Conservation (phyloP, 805 yeast species). For the Candida ascalaphidarum region DNA sequence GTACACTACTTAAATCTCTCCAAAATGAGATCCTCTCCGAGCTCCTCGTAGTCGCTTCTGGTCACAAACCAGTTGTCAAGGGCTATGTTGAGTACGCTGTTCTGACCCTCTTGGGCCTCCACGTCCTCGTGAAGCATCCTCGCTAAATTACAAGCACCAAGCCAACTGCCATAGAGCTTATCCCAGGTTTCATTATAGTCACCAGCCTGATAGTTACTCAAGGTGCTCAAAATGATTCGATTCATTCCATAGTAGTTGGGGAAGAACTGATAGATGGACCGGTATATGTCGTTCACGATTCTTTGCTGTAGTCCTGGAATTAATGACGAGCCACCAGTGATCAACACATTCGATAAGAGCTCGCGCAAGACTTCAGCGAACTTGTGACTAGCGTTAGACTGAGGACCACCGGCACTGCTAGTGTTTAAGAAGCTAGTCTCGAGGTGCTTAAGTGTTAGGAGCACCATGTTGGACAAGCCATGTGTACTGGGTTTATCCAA, state of each 20-base stretch:
- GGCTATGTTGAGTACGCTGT: conserved; percentile 25
- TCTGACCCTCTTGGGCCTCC: conserved; percentile 12
- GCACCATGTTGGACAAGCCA: conserved; percentile 35
- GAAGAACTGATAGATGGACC: conserved; percentile 33
- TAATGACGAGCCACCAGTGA: conserved; percentile 54
- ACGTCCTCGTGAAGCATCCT: conserved; percentile 44
- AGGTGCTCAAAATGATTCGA: conserved; percentile 11
- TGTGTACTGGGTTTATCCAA: conserved; percentile 39
- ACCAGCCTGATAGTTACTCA: conserved; percentile 16
- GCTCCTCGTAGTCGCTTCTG: conserved; percentile 57
- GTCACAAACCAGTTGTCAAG: conserved; percentile 47
- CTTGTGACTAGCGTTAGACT: conserved; percentile 16
- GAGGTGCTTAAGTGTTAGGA: conserved; percentile 26
- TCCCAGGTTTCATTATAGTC: conserved; percentile 36
- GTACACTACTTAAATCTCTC: conserved; percentile 33
- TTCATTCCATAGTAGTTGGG: conserved; percentile 38
- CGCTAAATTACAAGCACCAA: conserved; percentile 66
- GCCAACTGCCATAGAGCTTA: conserved; percentile 54
- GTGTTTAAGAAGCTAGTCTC: conserved; percentile 27
- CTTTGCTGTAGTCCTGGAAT: conserved; percentile 50
- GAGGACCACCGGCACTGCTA: conserved; percentile 10
- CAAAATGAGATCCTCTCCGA: conserved; percentile 41
- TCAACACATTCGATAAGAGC: conserved; percentile 35
- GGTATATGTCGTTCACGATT: conserved; percentile 45
- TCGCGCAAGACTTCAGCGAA: conserved; percentile 31